Evolutionary conservation across 2,329 filamentous ascomycete genomes (phyloP), one percentile per base, ranked within the genome.

Genomic region (Venturia pyrina): DNA sequence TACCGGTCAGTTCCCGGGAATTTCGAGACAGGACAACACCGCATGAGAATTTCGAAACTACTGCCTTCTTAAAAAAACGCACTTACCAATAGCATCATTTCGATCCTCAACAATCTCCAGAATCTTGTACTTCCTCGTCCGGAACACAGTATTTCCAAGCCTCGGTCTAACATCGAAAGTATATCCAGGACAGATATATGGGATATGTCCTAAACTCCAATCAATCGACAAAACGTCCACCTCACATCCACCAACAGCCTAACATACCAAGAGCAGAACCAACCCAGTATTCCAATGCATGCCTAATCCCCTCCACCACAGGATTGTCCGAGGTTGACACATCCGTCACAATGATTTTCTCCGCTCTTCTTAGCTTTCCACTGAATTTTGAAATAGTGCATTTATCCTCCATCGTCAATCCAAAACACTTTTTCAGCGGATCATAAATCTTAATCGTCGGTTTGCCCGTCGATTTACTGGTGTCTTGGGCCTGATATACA

Each of bases 381-480:
- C 81, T 80, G 11, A 83, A 80, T 68, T 77, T 82, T 1, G 82
- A 79, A 32, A 93, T 82, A 8, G 82, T 81, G 61, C 96, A 79
- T 63, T 86, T 83, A 62, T 92, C 89, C 19, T 86, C 87, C 4
- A 95, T 79, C 68, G 88, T 88, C 70, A 96, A 83, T 0, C 85
- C 85, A 69, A 89, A 89, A 7, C 85, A 83, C 44, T 89, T 87
- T 68, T 90, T 88, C 65, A 96, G 85, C 6, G 85, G 81, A 68
- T 90, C 87, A 28, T 90, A 77, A 87, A 79, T 90, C 85, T 80
- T 93, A 83, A 62, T 89, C 80, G 66, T 91, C 81, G 68, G 87
- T 84, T 69, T 85, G 85, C 72, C 87, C 83, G 69, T 87, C 76
- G 69, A 63, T 78, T 79, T 65, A 77, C 78, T 78, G 1, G 75